These are phyloP conservation scores for Isatis tinctoria DNA, from an alignment of 345 rosid genomes.

Conservation along the genomic window DNA sequence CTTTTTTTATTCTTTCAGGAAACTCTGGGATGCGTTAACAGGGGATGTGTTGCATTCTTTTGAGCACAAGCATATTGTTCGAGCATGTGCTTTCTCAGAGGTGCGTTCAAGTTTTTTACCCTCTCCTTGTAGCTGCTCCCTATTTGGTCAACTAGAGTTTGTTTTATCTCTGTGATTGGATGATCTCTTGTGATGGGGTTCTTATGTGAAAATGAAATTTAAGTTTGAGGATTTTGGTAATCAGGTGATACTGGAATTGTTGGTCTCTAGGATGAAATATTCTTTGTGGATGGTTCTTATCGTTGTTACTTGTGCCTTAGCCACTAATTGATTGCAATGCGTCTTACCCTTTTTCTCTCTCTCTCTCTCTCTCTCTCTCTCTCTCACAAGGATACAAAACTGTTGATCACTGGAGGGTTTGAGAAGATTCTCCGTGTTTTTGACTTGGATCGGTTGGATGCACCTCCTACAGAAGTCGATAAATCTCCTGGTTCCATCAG, in stretches of 20 bases:
- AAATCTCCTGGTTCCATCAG: conserved; percentile 40
- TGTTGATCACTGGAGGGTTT: conserved; percentile 31
- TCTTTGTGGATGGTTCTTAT: background rate
- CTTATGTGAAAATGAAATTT: background rate
- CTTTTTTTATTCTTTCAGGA: conserved; percentile 36
- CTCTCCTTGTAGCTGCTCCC: background rate
- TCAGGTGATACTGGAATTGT: too few relatives aligned
- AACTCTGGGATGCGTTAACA: conserved; percentile 89
- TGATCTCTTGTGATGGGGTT: background rate
- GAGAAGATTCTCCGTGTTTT: conserved; percentile 33
- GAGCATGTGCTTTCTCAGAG: conserved; percentile 89
- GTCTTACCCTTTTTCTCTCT: background rate
- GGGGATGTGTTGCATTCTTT: conserved; percentile 86
- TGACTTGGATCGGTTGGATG: conserved; percentile 36
- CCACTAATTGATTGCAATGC: background rate
- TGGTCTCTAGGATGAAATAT: too few relatives aligned
- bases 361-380: background rate
- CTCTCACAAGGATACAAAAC: conserved; percentile 59
- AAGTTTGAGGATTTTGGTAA: background rate
- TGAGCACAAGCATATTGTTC: conserved; percentile 90
- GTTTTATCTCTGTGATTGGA: background rate
- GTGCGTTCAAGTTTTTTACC: conserved; percentile 26
- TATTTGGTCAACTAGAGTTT: background rate
- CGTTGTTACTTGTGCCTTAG: background rate
- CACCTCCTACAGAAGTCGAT: conserved; percentile 35